Conservation (phyloP, 2,329 filamentous ascomycete species). For the Nemania bipapillata region DNA sequence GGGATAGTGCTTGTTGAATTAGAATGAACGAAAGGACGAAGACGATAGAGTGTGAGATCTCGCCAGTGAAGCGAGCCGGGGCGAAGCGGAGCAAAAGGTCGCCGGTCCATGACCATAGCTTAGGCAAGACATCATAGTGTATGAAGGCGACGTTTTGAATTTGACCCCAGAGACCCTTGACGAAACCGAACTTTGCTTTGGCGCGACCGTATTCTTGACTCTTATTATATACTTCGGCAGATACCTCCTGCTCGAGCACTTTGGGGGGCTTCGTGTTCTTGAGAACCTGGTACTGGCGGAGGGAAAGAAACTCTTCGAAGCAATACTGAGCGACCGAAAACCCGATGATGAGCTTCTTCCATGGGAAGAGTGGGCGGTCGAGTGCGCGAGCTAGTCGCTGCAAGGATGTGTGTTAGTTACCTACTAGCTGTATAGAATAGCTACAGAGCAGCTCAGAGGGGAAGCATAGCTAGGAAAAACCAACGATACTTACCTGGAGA, state of each 20-base stretch:
- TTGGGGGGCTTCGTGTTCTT: conserved; percentile 82
- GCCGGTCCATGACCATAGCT: conserved; percentile 87
- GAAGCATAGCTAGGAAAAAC: not conserved
- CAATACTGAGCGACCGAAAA: conserved; percentile 93
- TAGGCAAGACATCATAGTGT: conserved; percentile 88
- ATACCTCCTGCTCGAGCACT: conserved; percentile 87
- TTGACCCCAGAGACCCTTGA: conserved; percentile 84
- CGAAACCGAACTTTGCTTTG: conserved; percentile 88
- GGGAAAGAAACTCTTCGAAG: conserved; percentile 87
- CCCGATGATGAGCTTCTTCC: conserved; percentile 95
- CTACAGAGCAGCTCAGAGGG: too few relatives aligned
- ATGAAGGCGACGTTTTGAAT: conserved; percentile 89
- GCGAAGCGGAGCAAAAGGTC: conserved; percentile 77
- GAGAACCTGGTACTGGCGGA: conserved; percentile 89
- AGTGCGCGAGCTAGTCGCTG: conserved; percentile 83
- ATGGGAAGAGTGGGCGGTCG: conserved; percentile 92
- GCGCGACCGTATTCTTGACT: conserved; percentile 95
- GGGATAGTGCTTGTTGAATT: conserved; percentile 79
- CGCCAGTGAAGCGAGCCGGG: conserved; percentile 82
- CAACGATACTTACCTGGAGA: conserved; percentile 49
- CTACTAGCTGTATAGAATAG: conserved; percentile 10
- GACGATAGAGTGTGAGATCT: conserved; percentile 91
- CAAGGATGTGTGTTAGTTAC: conserved; percentile 28
- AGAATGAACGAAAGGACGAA: conserved; percentile 90
- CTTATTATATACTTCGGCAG: conserved; percentile 91